phyloP scores from a whole-genome alignment of 2,329 filamentous ascomycete species.

The Penicillium aurantiogriseum region DNA sequence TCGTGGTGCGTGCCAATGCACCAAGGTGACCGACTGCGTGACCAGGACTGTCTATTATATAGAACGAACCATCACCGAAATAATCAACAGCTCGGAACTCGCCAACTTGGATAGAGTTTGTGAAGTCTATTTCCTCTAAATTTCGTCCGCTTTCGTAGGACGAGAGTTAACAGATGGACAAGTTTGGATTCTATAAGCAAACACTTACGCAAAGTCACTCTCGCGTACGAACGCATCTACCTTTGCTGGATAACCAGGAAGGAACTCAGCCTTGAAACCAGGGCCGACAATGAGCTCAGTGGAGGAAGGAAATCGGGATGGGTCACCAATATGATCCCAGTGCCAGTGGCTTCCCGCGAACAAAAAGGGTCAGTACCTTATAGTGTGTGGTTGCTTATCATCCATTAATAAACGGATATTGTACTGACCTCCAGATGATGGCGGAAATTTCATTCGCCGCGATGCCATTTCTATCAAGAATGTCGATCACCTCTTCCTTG shows the following conservation, averaged over 20 bases:
- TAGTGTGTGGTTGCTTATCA: background rate
- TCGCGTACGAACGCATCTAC: constrained; percentile 41
- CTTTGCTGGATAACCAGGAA: constrained; percentile 48
- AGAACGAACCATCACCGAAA: constrained; percentile 45
- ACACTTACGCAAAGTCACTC: constrained; percentile 41
- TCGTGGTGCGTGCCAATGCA: constrained; percentile 47
- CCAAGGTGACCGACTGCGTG: constrained; percentile 50
- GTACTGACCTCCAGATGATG: constrained; percentile 10
- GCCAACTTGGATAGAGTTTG: constrained; percentile 16
- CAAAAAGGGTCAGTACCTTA: background rate
- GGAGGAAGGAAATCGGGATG: constrained; percentile 42
- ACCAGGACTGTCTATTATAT: constrained; percentile 34
- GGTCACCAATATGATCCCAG: constrained; percentile 47
- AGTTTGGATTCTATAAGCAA: too few species aligned
- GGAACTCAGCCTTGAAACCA: constrained; percentile 44
- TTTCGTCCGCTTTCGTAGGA: background rate
- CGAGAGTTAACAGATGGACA: too few species aligned
- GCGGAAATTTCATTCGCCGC: constrained; percentile 1
- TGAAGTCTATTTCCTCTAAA: constrained; percentile 29
- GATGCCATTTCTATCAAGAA: background rate
- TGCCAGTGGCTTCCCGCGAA: constrained; percentile 31
- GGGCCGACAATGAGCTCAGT: constrained; percentile 51
- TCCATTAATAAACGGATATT: background rate
- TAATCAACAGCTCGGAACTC: constrained; percentile 42
- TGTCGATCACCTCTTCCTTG: constrained; percentile 9